Evolutionary conservation across 495 filamentous ascomycete genomes (phyloP).

Genomic region (Choiromyces venosus): DNA sequence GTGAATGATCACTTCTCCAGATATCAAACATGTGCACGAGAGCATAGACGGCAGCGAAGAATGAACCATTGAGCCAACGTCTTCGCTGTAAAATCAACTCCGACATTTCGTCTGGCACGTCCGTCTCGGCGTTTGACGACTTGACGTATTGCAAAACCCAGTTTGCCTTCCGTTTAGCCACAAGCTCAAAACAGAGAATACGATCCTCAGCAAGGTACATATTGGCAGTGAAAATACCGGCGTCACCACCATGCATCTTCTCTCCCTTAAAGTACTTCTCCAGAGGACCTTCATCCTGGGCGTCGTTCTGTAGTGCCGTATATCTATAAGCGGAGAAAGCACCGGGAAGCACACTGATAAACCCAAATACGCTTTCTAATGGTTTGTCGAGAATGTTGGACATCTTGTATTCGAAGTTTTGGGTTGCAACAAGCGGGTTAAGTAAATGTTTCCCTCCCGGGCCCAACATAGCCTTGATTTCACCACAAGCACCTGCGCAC

Average conservation of each 20-base stretch:
- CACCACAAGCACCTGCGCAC: conserved; percentile 95
- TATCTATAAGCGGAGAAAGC: conserved; percentile 97
- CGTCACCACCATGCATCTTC: conserved; percentile 90
- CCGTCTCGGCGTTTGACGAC: conserved; percentile 89
- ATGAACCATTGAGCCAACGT: conserved; percentile 96
- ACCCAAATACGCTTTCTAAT: conserved; percentile 93
- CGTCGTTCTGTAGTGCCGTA: conserved; percentile 92
- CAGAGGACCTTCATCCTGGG: conserved; percentile 81
- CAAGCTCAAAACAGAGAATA: conserved; percentile 98
- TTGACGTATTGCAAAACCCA: conserved; percentile 99
- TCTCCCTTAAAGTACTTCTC: conserved; percentile 98
- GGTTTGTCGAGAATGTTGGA: conserved; percentile 99
- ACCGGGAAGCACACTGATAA: conserved; percentile 93
- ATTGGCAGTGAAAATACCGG: conserved; percentile 97
- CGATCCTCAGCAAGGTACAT: conserved; percentile 99
- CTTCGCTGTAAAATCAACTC: conserved; percentile 94
- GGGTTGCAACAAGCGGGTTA: conserved; percentile 90
- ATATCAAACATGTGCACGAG: conserved; percentile 91
- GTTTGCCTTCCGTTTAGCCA: conserved; percentile 90
- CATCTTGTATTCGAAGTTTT: conserved; percentile 99
- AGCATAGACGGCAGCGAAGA: conserved; percentile 97
- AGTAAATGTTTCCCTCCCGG: conserved; percentile 79
- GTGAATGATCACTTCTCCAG: conserved; percentile 82
- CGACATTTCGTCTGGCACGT: conserved; percentile 91
- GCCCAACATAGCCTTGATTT: conserved; percentile 97